Base-by-base conservation (phyloP, 305 asterid genomes). In the Coffea humblotiana region DNA sequence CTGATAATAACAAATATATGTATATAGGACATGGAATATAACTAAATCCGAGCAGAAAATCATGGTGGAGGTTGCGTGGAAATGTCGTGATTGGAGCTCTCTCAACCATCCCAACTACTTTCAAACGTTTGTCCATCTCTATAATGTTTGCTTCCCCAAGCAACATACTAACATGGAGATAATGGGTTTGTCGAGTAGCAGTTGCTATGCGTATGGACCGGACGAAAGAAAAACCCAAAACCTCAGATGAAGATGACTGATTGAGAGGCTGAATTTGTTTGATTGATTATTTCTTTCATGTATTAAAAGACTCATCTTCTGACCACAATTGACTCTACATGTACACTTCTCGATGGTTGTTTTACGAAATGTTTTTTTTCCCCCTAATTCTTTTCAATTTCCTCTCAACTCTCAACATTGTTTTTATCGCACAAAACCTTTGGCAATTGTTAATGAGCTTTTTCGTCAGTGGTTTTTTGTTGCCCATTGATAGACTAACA, bases 51-150 rank as follows among this genome's bases (percentile, higher is more conserved):
- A 49, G 5, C 13, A n/a, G 29, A 72, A 48, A 48, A 13, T 48
- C 45, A 40, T 12, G 25, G 65, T 12, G 25, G 65, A 10, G 64
- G 21, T 14, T 66, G n/a, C 25, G 67, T 77, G 75, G 70, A 60
- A 56, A 70, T 78, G 69, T 78, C 4, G 40, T 54, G 75, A 78
- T 78, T 78, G 81, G 70, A 8, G 37, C 8, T 40, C 27, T 70
- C 54, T 43, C 69, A 70, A 70, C 81, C 12, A 78, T 78, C 81
- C 70, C 81, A 71, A 78, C 81, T 18, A 58, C 77, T 78, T 71
- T 71, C 71, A 5, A 40, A 43, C 71, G 27, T 58, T 61, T 27
- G 29, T 56, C 23, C 35, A 16, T 49, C 23, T 47, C 12, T 47
- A 45, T 45, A n/a, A 60, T 48, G 72, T 66, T 40, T 77, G 72